phyloP scores from a whole-genome alignment of 352 stramenopile species.

The Globisporangium viniferum region DNA sequence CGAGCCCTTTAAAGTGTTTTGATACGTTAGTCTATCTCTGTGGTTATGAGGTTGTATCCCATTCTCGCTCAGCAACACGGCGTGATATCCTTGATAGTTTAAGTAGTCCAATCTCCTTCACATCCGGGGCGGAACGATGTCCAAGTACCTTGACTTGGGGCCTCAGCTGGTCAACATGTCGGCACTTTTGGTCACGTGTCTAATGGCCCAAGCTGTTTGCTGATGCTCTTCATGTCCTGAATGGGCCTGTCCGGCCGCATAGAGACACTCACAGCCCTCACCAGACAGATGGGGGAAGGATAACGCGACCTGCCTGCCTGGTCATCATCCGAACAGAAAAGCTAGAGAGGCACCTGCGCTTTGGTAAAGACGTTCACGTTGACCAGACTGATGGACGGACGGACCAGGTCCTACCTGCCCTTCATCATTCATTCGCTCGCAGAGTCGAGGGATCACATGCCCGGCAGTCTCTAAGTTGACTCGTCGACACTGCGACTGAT shows the following conservation, averaged over 20 bases:
- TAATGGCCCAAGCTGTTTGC: background rate
- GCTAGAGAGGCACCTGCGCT: background rate
- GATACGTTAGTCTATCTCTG: background rate
- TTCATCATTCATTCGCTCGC: background rate
- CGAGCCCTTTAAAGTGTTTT: background rate
- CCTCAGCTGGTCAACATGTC: background rate
- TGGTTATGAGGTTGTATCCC: no score
- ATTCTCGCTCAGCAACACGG: no score
- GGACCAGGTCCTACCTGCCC: background rate
- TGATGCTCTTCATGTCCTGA: no score
- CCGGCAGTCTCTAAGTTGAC: background rate
- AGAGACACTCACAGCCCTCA: background rate
- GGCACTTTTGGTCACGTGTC: background rate
- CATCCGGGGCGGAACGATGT: background rate
- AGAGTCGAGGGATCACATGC: background rate
- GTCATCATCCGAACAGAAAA: background rate
- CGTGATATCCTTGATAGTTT: no score
- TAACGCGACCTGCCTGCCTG: background rate
- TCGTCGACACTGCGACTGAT: background rate
- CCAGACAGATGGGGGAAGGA: background rate
- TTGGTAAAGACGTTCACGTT: background rate
- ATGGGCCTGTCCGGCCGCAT: background rate
- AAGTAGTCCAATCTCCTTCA: no score
- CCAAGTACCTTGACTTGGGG: background rate
- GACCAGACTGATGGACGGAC: background rate